phyloP scores from a whole-genome alignment of 805 yeast species.

The Limtongozyma cylindracea region DNA sequence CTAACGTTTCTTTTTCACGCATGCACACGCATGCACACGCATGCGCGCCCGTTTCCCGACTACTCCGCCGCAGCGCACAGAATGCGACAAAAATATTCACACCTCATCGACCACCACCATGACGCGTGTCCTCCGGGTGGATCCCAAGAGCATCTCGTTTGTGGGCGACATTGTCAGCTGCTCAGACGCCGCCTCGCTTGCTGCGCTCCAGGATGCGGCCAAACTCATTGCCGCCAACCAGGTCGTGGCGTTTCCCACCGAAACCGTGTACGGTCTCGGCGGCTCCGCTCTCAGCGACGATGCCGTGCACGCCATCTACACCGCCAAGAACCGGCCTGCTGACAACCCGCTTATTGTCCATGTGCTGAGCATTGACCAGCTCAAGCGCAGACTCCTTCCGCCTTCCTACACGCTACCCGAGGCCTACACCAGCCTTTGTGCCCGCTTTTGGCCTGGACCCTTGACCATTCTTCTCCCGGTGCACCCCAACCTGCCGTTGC shows the following conservation, averaged over 20 bases:
- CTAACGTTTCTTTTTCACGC: too few relatives aligned
- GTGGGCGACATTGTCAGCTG: too few relatives aligned
- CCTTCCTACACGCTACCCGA: constrained; percentile 29
- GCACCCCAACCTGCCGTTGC: constrained; percentile 20
- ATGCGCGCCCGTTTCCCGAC: too few relatives aligned
- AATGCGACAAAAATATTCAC: too few relatives aligned
- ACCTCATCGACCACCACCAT: too few relatives aligned
- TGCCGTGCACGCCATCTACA: constrained; percentile 53
- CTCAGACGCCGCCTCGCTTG: too few relatives aligned
- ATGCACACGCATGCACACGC: too few relatives aligned
- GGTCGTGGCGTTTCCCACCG: constrained; percentile 91
- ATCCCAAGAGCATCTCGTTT: too few relatives aligned
- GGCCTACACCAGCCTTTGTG: constrained; percentile 36
- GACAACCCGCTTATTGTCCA: constrained; percentile 91
- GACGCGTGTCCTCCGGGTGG: too few relatives aligned
- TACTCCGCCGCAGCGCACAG: too few relatives aligned
- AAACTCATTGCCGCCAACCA: too few relatives aligned
- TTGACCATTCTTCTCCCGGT: constrained; percentile 64
- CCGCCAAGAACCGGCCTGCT: constrained; percentile 81
- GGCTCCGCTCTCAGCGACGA: constrained; percentile 60
- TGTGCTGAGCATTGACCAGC: constrained; percentile 52
- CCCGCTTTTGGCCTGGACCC: constrained; percentile 90
- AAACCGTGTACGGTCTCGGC: constrained; percentile 91
- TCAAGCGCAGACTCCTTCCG: constrained; percentile 31
- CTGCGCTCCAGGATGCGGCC: too few relatives aligned